A percentile compares a stretch with the other conserved stretches of the same genome.
phyloP scores from a whole-genome alignment of 2,329 filamentous ascomycete species.

The Colletotrichum acutatum region DNA sequence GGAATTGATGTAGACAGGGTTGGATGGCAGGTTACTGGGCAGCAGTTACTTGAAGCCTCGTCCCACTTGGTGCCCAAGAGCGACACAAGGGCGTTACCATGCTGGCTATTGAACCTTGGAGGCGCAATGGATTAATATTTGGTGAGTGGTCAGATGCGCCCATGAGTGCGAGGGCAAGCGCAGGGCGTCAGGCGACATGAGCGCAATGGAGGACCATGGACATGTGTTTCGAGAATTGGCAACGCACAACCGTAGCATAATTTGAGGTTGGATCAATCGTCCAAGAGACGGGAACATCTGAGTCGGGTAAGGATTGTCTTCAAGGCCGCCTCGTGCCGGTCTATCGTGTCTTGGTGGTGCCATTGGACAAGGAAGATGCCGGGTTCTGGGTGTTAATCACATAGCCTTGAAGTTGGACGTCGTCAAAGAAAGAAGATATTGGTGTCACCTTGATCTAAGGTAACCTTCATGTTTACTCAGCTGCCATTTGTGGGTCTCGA shows the following conservation, averaged over 20 bases:
- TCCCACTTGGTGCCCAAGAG: slow-evolving; percentile 16
- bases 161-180: neutral
- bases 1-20: slow-evolving; percentile 6
- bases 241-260: neutral
- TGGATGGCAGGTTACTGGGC: slow-evolving; percentile 22
- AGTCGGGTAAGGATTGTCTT: neutral
- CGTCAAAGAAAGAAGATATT: neutral
- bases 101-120: neutral
- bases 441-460: neutral
- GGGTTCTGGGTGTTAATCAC: neutral
- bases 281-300: neutral
- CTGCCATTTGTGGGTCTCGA: too few species aligned
- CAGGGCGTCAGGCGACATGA: neutral
- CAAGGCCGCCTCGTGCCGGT: neutral
- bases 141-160: neutral
- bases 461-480: too few species aligned
- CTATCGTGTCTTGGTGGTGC: neutral
- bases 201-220: neutral
- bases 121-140: neutral
- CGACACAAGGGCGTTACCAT: neutral
- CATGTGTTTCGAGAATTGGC: neutral
- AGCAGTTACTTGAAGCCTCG: neutral
- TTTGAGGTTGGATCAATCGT: neutral
- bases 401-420: neutral
- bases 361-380: slow-evolving; percentile 4